phyloP scores from a whole-genome alignment of 2,329 filamentous ascomycete genomes.

The Cytospora piceicola region DNA sequence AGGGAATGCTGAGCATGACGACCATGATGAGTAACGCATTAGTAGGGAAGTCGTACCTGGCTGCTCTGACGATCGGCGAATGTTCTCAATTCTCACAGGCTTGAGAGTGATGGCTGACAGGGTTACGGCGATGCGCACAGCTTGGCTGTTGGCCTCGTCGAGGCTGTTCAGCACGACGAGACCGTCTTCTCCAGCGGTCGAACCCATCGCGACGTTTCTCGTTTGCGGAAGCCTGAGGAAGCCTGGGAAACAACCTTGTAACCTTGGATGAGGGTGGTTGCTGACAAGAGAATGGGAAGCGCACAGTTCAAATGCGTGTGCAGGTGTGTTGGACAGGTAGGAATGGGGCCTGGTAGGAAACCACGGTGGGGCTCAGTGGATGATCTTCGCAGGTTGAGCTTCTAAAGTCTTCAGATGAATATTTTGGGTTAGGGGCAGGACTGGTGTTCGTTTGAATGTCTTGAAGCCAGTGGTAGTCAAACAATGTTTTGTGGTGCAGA shows the following conservation, averaged over 20 bases:
- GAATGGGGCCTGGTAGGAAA: neutral
- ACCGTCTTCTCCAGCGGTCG: constrained; percentile 5
- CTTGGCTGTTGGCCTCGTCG: constrained; percentile 65
- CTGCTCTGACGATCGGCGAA: constrained; percentile 52
- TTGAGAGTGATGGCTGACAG: constrained; percentile 60
- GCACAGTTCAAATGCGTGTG: neutral
- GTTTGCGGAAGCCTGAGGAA: neutral
- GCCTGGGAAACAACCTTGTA: too few relatives aligned
- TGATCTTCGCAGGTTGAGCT: neutral
- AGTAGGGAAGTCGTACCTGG: constrained; percentile 21
- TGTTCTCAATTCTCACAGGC: constrained; percentile 56
- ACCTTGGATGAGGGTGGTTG: too few relatives aligned
- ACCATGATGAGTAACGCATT: neutral
- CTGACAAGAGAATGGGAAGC: neutral
- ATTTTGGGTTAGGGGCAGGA: neutral
- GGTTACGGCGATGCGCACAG: constrained; percentile 59
- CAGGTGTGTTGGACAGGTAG: neutral
- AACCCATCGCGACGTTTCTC: constrained; percentile 13
- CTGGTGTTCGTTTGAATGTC: neutral
- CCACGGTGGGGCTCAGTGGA: neutral
- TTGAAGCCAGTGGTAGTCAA: neutral
- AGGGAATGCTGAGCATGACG: neutral
- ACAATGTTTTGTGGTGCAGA: neutral
- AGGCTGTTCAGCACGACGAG: constrained; percentile 56
- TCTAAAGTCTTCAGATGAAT: neutral